phyloP scores from a whole-genome alignment of 495 filamentous ascomycete genomes.

The Geopyxis carbonaria region DNA sequence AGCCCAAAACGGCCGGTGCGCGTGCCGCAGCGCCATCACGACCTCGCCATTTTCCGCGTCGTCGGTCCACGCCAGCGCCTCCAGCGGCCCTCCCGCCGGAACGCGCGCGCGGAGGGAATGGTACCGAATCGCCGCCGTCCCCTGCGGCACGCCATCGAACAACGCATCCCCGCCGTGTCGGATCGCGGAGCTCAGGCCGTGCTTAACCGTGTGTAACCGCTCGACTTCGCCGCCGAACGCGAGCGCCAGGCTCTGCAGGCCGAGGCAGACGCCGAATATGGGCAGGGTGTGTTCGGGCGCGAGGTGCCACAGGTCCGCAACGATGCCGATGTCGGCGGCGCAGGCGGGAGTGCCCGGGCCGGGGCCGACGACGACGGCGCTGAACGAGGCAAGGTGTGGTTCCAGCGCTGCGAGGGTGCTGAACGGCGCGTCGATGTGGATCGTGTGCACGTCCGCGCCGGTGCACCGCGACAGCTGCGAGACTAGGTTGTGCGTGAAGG shows the following conservation, averaged over 20 bases:
- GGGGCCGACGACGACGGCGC: conserved; percentile 28
- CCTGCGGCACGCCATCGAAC: conserved; percentile 36
- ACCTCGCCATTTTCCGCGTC: conserved; percentile 39
- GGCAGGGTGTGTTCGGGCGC: conserved; percentile 42
- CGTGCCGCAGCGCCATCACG: conserved; percentile 61
- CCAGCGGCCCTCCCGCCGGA: conserved; percentile 29
- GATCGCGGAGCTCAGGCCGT: conserved; percentile 60
- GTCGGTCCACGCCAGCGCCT: conserved; percentile 52
- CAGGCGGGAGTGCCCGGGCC: conserved; percentile 27
- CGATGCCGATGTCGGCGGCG: conserved; percentile 70
- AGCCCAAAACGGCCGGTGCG: conserved; percentile 63
- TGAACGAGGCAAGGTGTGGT: conserved; percentile 40
- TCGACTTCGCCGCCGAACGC: conserved; percentile 48
- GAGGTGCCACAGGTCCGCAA: conserved; percentile 59
- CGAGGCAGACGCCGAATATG: conserved; percentile 77
- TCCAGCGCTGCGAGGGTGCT: conserved; percentile 18
- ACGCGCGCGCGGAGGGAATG: conserved; percentile 65
- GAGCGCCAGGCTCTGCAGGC: conserved; percentile 68
- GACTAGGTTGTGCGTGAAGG: conserved; percentile 86
- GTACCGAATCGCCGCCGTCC: conserved; percentile 60
- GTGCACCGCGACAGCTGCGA: conserved; percentile 52
- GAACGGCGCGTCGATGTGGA: conserved; percentile 48
- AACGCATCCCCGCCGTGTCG: conserved; percentile 35
- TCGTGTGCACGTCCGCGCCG: conserved; percentile 45
- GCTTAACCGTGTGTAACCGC: conserved; percentile 47